Evolutionary conservation across 2,329 filamentous ascomycete species (phyloP).

Genomic region (Penicillium janthinellum): DNA sequence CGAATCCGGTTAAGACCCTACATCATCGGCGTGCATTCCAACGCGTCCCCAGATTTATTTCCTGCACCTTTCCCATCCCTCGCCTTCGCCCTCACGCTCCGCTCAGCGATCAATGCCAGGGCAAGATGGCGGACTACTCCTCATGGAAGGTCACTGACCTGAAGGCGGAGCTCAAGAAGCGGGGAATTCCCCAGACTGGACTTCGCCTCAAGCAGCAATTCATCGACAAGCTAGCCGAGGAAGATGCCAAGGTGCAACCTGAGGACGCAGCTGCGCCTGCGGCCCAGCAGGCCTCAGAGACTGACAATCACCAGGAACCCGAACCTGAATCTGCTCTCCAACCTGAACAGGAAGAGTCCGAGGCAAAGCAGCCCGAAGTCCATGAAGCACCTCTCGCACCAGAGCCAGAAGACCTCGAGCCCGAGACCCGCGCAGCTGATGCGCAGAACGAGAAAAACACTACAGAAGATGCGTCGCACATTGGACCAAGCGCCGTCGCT

Average conservation of each 20-base stretch:
- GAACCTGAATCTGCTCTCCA: slow-evolving; percentile 10
- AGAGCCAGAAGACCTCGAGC: not conserved
- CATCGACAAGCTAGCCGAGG: slow-evolving; percentile 62
- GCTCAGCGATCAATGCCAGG: slow-evolving; percentile 10
- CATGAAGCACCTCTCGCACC: slow-evolving; percentile 2
- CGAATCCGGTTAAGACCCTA: slow-evolving; percentile 16
- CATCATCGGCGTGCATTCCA: slow-evolving; percentile 28
- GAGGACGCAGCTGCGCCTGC: slow-evolving; percentile 24
- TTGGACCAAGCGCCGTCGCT: not conserved
- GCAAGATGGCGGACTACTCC: slow-evolving; percentile 55
- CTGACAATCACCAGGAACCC: slow-evolving; percentile 1
- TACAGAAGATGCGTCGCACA: slow-evolving; percentile 11
- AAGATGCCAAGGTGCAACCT: slow-evolving; percentile 39
- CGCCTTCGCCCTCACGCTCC: not conserved
- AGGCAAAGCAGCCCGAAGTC: slow-evolving; percentile 6
- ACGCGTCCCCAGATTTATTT: slow-evolving; percentile 25
- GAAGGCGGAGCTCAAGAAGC: slow-evolving; percentile 71
- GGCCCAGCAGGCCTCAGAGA: slow-evolving; percentile 7
- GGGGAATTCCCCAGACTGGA: slow-evolving; percentile 69
- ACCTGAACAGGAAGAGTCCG: slow-evolving; percentile 12
- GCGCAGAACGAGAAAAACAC: slow-evolving; percentile 13
- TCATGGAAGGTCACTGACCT: slow-evolving; percentile 74
- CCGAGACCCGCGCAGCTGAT: slow-evolving; percentile 4
- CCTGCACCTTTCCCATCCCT: slow-evolving; percentile 6
- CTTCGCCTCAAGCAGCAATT: slow-evolving; percentile 68